A percentile compares a stretch with the other conserved stretches of the same genome.
Conservation (phyloP, 768 basidiomycete species). For the Mycena kentingensis region DNA sequence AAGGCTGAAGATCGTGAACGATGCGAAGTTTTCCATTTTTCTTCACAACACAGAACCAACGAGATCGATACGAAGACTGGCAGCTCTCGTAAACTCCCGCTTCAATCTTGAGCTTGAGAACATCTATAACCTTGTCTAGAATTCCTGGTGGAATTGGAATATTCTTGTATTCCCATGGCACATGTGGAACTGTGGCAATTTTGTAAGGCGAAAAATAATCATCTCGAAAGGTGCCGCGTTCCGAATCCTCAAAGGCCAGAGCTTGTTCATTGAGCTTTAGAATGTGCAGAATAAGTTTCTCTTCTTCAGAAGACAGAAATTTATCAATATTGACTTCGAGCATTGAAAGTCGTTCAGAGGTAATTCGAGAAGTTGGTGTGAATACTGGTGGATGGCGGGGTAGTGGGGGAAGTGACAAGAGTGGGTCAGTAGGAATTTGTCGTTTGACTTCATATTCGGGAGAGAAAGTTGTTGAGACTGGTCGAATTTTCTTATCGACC, state of each 20-base stretch:
- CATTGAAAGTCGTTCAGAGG: neutral
- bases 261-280: too few species aligned
- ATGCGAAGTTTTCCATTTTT: too few species aligned
- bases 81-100: constrained; percentile 12
- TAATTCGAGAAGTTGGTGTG: too few species aligned
- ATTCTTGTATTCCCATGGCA: too few species aligned
- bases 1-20: too few species aligned
- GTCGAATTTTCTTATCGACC: too few species aligned
- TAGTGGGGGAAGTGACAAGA: neutral
- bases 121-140: constrained; percentile 7
- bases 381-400: neutral
- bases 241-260: too few species aligned
- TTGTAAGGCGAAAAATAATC: too few species aligned
- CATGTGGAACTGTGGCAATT: too few species aligned
- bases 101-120: constrained; percentile 8
- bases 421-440: constrained; percentile 22
- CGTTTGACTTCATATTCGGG: neutral
- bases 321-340: neutral
- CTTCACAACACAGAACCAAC: too few species aligned
- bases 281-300: constrained; percentile 1
- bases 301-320: constrained; percentile 2
- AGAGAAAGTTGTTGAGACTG: constrained; percentile 22
- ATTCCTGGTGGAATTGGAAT: too few species aligned
- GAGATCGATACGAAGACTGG: constrained; percentile 9
- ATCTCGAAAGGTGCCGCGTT: too few species aligned